phyloP scores from a whole-genome alignment of 2,329 filamentous ascomycete species.

The Ascochyta koolunga region DNA sequence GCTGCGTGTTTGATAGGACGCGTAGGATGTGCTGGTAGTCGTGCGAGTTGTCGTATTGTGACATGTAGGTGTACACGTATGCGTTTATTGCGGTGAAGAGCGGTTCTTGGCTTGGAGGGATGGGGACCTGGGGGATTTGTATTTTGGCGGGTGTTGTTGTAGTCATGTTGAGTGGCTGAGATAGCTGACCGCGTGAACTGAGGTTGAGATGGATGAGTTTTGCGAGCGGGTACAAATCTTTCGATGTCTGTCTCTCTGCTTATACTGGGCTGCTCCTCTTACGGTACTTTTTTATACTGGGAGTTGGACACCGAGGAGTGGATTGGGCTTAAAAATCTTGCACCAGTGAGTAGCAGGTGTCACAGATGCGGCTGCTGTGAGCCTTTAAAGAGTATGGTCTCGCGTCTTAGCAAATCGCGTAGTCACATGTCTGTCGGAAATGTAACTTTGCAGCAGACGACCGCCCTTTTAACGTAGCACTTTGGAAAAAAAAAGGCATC shows the following conservation, averaged over 20 bases:
- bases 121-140: conserved; percentile 36
- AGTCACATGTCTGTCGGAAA: conserved; percentile 4
- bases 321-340: background rate
- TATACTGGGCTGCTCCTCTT: background rate
- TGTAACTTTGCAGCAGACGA: background rate
- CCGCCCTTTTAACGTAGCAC: background rate
- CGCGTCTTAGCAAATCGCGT: conserved; percentile 10
- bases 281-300: background rate
- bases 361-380: background rate
- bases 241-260: background rate
- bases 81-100: conserved; percentile 40
- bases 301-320: background rate
- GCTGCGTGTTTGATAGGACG: conserved; percentile 74
- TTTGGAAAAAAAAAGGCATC: background rate
- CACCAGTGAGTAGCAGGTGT: conserved; percentile 1
- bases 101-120: conserved; percentile 20
- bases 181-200: background rate
- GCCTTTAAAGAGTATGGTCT: conserved; percentile 10
- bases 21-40: conserved; percentile 85
- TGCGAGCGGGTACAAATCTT: background rate
- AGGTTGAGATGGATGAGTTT: background rate
- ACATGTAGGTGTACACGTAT: conserved; percentile 47
- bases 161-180: background rate
- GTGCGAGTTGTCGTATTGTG: conserved; percentile 75
- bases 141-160: background rate